phyloP scores from a whole-genome alignment of 768 basidiomycete genomes.

The Lactarius akahatsu region DNA sequence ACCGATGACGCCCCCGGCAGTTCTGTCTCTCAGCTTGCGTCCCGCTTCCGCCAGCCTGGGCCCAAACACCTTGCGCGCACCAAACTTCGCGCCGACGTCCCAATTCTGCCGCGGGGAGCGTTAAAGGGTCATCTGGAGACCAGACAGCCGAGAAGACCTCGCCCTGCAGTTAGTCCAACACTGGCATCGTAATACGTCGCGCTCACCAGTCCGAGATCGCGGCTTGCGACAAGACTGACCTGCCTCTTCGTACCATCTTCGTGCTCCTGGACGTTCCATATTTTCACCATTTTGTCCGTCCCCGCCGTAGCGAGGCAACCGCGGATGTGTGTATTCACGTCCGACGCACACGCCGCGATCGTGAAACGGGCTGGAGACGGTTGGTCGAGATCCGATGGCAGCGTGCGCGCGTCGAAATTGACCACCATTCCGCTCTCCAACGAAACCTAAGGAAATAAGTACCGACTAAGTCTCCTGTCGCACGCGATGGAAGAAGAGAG shows the following conservation, averaged over 20 bases:
- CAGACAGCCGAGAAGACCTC: constrained; percentile 92
- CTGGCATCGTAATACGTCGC: background rate
- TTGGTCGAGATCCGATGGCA: constrained; percentile 62
- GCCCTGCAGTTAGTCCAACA: constrained; percentile 53
- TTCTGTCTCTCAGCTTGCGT: constrained; percentile 61
- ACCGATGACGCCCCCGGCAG: constrained; percentile 65
- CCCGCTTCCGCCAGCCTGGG: constrained; percentile 75
- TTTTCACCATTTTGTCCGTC: constrained; percentile 92
- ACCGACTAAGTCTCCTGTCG: background rate
- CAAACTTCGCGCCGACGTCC: constrained; percentile 85
- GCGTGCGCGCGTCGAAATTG: constrained; percentile 85
- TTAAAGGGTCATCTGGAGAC: constrained; percentile 94
- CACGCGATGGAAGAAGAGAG: constrained; percentile 6
- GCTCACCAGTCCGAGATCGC: constrained; percentile 89
- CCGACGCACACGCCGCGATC: constrained; percentile 81
- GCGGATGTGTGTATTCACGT: constrained; percentile 85
- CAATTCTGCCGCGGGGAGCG: constrained; percentile 94
- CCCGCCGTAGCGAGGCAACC: constrained; percentile 95
- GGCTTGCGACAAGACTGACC: constrained; percentile 80
- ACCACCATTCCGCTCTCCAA: constrained; percentile 93
- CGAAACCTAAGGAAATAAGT: constrained; percentile 83
- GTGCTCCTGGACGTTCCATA: constrained; percentile 87
- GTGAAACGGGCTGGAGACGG: constrained; percentile 81
- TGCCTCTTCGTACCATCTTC: constrained; percentile 59
- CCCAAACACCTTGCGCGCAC: constrained; percentile 81